Conservation (phyloP, 176 grass and related monocot genomes). For the Musa acuminata region DNA sequence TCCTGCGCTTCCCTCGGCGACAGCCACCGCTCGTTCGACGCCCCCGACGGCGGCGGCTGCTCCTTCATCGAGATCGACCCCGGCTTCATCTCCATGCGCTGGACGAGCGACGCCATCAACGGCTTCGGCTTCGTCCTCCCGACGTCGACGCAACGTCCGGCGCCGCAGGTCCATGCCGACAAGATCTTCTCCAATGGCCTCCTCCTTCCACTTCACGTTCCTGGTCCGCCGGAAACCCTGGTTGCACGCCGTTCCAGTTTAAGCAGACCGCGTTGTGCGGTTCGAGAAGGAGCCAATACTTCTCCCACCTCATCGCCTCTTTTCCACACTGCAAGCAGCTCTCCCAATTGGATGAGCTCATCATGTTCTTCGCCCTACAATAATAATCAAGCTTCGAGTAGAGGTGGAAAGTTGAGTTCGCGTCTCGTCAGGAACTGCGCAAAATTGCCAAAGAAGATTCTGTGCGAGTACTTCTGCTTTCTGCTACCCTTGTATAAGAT, state of each 20-base stretch:
- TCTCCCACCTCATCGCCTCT: constrained; percentile 39
- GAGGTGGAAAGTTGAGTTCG: neutral
- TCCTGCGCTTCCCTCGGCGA: constrained; percentile 25
- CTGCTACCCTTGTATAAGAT: constrained; percentile 64
- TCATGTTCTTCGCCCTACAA: neutral
- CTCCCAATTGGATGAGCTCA: constrained; percentile 31
- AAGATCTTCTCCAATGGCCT: constrained; percentile 44
- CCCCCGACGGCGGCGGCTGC: neutral
- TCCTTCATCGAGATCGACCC: constrained; percentile 86
- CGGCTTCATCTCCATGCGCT: constrained; percentile 67
- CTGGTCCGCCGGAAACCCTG: neutral
- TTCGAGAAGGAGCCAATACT: neutral
- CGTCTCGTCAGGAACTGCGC: constrained; percentile 1
- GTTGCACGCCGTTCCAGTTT: neutral
- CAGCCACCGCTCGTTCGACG: constrained; percentile 29
- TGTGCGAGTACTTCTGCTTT: constrained; percentile 64
- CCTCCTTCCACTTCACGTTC: constrained; percentile 24
- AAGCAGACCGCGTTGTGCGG: neutral
- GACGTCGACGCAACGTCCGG: constrained; percentile 7
- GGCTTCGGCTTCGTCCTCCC: constrained; percentile 29
- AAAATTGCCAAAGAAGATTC: constrained; percentile 50
- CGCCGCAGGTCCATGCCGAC: constrained; percentile 22
- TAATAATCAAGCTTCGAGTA: neutral
- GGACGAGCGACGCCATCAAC: constrained; percentile 24
- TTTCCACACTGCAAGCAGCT: constrained; percentile 74